These are phyloP conservation scores for Aureobasidium musti DNA, from an alignment of 2,329 filamentous ascomycete species.

Conservation along the genomic window DNA sequence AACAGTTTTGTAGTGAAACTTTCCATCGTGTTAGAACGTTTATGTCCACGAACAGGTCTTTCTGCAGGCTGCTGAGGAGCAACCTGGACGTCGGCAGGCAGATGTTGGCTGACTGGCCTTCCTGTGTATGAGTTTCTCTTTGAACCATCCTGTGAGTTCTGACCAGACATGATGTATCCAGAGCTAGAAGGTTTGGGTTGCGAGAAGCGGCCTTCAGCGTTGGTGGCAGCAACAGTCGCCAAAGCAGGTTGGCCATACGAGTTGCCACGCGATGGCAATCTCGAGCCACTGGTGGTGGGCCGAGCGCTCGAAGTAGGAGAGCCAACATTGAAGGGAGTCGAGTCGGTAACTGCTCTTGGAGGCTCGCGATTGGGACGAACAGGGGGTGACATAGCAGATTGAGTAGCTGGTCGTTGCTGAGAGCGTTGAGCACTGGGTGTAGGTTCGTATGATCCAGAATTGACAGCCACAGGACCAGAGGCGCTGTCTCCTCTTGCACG, in stretches of 20 bases:
- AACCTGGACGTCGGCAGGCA: constrained; percentile 57
- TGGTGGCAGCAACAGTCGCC: constrained; percentile 83
- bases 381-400: constrained; percentile 40
- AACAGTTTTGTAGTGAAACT: constrained; percentile 78
- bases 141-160: constrained; percentile 59
- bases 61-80: constrained; percentile 63
- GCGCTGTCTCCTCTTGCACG: constrained; percentile 58
- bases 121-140: constrained; percentile 57
- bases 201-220: constrained; percentile 84
- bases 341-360: constrained; percentile 57
- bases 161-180: constrained; percentile 71
- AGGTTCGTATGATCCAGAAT: constrained; percentile 43
- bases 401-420: constrained; percentile 30
- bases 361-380: constrained; percentile 45
- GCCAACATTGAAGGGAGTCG: constrained; percentile 45
- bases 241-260: constrained; percentile 87
- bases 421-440: constrained; percentile 30
- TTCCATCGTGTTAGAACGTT: constrained; percentile 62
- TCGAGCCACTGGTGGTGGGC: constrained; percentile 78
- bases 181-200: constrained; percentile 58
- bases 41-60: constrained; percentile 57
- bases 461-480: constrained; percentile 51
- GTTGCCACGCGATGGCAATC: constrained; percentile 70
- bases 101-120: constrained; percentile 59
- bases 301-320: constrained; percentile 49